A percentile compares a stretch with the other conserved stretches of the same genome.
These are phyloP conservation scores for Imleria badia DNA, from an alignment of 768 basidiomycete genomes.

Conservation along the genomic window DNA sequence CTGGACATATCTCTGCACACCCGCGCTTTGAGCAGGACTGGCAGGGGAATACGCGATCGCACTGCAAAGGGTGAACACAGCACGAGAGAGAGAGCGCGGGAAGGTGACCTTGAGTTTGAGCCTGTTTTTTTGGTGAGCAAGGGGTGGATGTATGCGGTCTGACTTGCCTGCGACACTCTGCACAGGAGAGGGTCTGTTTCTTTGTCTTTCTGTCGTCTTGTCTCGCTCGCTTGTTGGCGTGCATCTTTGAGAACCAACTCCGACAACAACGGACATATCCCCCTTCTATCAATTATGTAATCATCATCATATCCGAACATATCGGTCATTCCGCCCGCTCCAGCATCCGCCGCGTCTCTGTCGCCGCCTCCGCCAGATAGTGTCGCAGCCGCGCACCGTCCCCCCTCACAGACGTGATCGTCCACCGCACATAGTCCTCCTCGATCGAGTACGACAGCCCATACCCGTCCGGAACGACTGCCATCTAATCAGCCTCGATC, in stretches of 20 bases:
- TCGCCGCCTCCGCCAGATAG: constrained; percentile 78
- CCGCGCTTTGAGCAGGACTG: constrained; percentile 68
- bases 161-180: constrained; percentile 58
- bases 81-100: background rate
- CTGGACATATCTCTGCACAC: constrained; percentile 61
- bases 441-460: constrained; percentile 91
- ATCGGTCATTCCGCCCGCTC: constrained; percentile 50
- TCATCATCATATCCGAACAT: constrained; percentile 23
- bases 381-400: constrained; percentile 57
- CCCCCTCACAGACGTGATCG: constrained; percentile 72
- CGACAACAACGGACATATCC: constrained; percentile 26
- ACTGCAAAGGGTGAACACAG: constrained; percentile 35
- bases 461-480: constrained; percentile 90
- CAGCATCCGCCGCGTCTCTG: constrained; percentile 74
- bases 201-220: constrained; percentile 33
- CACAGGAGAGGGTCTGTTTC: constrained; percentile 55
- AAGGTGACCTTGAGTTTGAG: constrained; percentile 60
- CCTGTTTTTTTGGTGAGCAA: constrained; percentile 13
- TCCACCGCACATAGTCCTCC: constrained; percentile 84
- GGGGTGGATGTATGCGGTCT: fast-evolving
- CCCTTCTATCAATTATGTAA: constrained; percentile 29
- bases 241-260: constrained; percentile 23
- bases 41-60: constrained; percentile 65
- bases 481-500: constrained; percentile 5
- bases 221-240: constrained; percentile 44